Evolutionary conservation across 306 rosid genomes (phyloP).

Genomic region (Citrullus colocynthis): DNA sequence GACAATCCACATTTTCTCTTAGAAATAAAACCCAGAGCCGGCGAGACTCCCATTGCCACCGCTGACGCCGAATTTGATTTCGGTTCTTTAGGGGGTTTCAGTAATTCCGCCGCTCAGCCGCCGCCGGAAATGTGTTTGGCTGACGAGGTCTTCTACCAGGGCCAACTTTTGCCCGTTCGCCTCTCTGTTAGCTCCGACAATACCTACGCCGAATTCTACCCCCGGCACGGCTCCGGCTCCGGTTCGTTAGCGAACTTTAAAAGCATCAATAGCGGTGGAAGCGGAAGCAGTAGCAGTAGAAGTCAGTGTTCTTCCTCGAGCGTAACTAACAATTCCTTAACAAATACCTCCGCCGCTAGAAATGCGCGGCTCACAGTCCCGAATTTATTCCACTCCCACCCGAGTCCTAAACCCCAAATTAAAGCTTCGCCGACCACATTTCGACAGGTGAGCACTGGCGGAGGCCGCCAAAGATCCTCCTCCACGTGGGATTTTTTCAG

Average conservation of each 20-base stretch:
- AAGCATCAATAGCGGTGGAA: conserved; percentile 33
- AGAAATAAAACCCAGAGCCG: not conserved
- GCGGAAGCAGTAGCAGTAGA: conserved; percentile 45
- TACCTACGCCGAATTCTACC: conserved; percentile 5
- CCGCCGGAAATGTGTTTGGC: conserved; percentile 60
- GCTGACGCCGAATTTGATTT: conserved; percentile 48
- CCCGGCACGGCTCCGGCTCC: conserved; percentile 18
- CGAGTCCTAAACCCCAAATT: conserved; percentile 76
- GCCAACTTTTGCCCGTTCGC: conserved; percentile 62
- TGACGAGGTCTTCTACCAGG: conserved; percentile 67
- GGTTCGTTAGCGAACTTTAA: conserved; percentile 17
- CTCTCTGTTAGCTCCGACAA: conserved; percentile 40
- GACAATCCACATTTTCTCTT: conserved; percentile 4
- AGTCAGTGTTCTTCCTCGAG: conserved; percentile 32
- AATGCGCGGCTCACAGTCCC: conserved; percentile 21
- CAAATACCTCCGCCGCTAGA: conserved; percentile 3
- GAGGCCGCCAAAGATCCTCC: conserved; percentile 32
- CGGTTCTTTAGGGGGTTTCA: conserved; percentile 9
- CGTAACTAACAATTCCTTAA: conserved; percentile 10
- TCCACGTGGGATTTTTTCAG: conserved; percentile 69
- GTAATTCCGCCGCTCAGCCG: conserved; percentile 14
- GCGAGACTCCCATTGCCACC: not conserved
- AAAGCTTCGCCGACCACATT: conserved; percentile 9
- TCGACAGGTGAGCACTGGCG: conserved; percentile 18
- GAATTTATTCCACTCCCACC: conserved; percentile 55